phyloP scores from a whole-genome alignment of 176 grass and related monocot species.

The Thalia dealbata region DNA sequence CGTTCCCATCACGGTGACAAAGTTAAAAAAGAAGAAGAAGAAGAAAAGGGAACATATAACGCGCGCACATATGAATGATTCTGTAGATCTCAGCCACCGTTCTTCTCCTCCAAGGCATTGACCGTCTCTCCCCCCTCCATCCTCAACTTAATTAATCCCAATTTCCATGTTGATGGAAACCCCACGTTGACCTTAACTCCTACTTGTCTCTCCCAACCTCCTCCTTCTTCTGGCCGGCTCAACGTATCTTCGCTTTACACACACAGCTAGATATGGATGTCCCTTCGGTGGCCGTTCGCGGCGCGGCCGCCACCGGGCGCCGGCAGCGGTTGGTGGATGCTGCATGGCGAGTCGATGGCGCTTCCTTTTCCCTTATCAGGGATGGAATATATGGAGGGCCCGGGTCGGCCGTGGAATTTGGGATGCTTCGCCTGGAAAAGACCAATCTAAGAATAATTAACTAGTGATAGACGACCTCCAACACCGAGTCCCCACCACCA shows the following conservation, averaged over 20 bases:
- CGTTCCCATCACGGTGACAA: neutral
- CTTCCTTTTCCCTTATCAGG: neutral
- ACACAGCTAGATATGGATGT: neutral
- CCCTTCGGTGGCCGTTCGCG: neutral
- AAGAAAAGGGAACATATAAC: too few species aligned
- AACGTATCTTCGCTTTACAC: neutral
- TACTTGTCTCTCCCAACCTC: neutral
- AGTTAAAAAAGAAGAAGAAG: too few species aligned
- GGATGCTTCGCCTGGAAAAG: neutral
- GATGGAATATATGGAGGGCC: neutral
- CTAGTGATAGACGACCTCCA: too few species aligned
- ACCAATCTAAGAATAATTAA: neutral
- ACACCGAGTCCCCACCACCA: too few species aligned
- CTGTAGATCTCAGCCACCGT: neutral
- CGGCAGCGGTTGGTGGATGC: neutral
- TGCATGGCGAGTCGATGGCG: neutral
- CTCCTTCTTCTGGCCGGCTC: neutral
- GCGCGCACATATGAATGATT: too few species aligned
- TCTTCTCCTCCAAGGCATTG: neutral
- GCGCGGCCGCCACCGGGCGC: neutral
- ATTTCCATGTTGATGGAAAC: neutral
- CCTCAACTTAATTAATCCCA: too few species aligned
- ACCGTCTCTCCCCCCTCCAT: neutral
- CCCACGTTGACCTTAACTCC: neutral
- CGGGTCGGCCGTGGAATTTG: neutral